Percentiles rank a stretch among this genome's conserved stretches.
Evolutionary conservation across 257 asterid species (phyloP).

Genomic region (Craterostigma plantagineum): DNA sequence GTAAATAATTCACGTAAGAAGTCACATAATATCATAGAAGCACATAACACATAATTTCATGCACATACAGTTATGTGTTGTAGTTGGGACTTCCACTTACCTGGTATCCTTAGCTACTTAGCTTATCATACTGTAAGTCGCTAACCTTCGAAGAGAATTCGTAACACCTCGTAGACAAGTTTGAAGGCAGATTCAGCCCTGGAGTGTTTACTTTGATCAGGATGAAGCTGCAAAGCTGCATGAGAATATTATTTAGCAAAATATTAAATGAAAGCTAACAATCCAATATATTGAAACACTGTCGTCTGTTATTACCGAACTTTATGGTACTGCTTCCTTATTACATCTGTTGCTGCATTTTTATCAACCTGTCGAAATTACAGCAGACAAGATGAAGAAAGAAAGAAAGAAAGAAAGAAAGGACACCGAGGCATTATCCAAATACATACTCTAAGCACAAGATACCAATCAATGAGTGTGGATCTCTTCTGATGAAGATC

Average conservation of each 20-base stretch:
- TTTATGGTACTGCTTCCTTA: conserved; percentile 44
- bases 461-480: conserved; percentile 48
- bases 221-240: conserved; percentile 69
- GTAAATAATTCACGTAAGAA: too few species aligned
- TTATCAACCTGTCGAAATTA: conserved; percentile 36
- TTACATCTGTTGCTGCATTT: conserved; percentile 24
- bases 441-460: conserved; percentile 36
- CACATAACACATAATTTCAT: too few species aligned
- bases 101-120: too few species aligned
- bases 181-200: conserved; percentile 76
- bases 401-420: not conserved
- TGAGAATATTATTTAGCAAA: not conserved
- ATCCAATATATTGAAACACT: not conserved
- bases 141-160: too few species aligned
- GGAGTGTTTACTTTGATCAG: conserved; percentile 68
- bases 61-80: too few species aligned
- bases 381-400: not conserved
- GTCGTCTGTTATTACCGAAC: conserved; percentile 26
- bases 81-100: too few species aligned
- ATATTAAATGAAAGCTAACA: not conserved
- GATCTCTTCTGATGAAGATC: conserved; percentile 8
- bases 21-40: too few species aligned
- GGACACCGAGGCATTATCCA: not conserved
- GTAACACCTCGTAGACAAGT: conserved; percentile 57
- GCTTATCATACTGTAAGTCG: too few species aligned